Conservation (phyloP, 225 moss, liverwort and hornwort species). For the Climacium dendroides region DNA sequence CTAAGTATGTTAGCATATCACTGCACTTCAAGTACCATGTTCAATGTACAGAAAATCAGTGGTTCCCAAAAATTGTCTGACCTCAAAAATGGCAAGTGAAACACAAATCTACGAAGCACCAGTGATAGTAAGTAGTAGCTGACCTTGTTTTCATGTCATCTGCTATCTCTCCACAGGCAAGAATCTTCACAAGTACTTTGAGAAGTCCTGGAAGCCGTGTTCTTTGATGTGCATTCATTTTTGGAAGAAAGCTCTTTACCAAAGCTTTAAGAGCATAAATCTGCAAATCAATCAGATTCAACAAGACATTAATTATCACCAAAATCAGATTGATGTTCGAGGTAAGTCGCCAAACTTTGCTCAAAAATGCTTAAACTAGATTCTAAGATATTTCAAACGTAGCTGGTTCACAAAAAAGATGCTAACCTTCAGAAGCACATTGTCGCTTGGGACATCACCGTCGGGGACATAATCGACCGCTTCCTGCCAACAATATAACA, state of each 20-base stretch:
- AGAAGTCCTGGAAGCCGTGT: constrained; percentile 69
- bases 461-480: constrained; percentile 45
- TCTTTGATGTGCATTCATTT: constrained; percentile 77
- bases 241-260: constrained; percentile 90
- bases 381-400: background rate
- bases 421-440: constrained; percentile 77
- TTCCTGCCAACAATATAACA: constrained; percentile 27
- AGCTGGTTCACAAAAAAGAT: background rate
- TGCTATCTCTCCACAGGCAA: constrained; percentile 73
- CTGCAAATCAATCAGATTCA: constrained; percentile 16
- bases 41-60: background rate
- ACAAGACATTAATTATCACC: background rate
- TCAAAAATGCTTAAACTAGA: background rate
- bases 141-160: constrained; percentile 93
- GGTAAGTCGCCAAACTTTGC: background rate
- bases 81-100: background rate
- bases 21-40: background rate
- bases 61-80: background rate
- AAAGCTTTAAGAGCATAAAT: constrained; percentile 81
- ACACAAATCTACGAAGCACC: background rate
- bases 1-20: background rate
- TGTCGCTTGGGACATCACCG: constrained; percentile 63
- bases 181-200: constrained; percentile 69
- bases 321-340: background rate
- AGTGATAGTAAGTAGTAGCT: background rate